Percentiles rank a stretch among this genome's conserved stretches.
phyloP scores from a whole-genome alignment of 495 filamentous ascomycete genomes.

The Aspergillus sparsus region DNA sequence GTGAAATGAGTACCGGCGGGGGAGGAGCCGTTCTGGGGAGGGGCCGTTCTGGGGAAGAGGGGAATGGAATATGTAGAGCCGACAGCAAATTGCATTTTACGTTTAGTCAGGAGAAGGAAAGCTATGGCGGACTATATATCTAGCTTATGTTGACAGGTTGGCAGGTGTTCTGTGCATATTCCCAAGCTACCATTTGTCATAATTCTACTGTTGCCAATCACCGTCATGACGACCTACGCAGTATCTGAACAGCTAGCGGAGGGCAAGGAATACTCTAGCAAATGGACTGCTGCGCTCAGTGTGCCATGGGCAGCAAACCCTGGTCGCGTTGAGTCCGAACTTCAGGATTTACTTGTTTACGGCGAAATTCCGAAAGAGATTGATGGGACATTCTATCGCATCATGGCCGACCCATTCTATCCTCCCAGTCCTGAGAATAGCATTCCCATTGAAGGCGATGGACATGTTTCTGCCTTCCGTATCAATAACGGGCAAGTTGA shows the following conservation, averaged over 20 bases:
- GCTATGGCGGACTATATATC: not conserved
- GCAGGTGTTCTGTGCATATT: too few species aligned
- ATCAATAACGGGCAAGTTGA: constrained; percentile 12
- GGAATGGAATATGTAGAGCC: too few species aligned
- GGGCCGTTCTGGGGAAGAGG: not conserved
- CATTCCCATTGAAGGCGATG: constrained; percentile 4
- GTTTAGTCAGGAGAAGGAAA: too few species aligned
- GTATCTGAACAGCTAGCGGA: not conserved
- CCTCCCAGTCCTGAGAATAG: constrained; percentile 17
- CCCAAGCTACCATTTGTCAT: too few species aligned
- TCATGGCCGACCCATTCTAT: constrained; percentile 25
- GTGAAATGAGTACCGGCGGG: not conserved
- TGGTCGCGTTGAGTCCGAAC: not conserved
- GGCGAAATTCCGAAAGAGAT: constrained; percentile 29
- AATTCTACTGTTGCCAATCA: too few species aligned
- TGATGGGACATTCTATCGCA: constrained; percentile 30
- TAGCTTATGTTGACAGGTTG: not conserved
- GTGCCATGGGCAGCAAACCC: not conserved
- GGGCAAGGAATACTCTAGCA: not conserved
- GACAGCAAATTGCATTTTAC: too few species aligned
- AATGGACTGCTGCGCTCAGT: not conserved
- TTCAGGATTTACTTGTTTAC: not conserved
- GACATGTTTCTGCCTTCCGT: constrained; percentile 7
- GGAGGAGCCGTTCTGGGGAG: not conserved
- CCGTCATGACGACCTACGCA: not conserved